Evolutionary conservation across 2,329 filamentous ascomycete genomes (phyloP), one percentile per base, ranked within the genome.

Genomic region (Westerdykella ornata): DNA sequence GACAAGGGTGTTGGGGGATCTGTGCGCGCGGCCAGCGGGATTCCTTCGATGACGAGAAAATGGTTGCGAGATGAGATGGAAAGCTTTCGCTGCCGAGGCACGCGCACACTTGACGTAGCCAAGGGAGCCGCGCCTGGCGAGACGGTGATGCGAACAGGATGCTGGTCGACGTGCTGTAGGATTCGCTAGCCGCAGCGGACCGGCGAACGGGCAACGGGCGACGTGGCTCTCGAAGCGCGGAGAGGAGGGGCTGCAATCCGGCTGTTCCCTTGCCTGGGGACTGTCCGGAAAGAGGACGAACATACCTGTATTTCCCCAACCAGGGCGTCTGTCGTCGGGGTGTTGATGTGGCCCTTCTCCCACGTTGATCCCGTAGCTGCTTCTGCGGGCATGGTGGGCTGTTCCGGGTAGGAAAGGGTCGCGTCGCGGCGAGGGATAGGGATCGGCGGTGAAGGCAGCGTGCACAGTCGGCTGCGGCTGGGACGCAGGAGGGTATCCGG

Each of bases 351-450:
- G 40, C 7, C 51, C 54, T 41, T 65, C 61, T 47, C 62, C 52
- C 20, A 49, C 58, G 39, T 54, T 52, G 7, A 56, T 39, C 33
- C 66, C 68, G 46, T 70, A 64, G 52, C 70, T 71, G 42, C 57
- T 65, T 52, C 62, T 59, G 39, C 70, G 63, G 36, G 28, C 52
- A 46, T 65, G 63, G 31, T 56, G 55, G 20, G 66, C 58, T 29
- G 64, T 48, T 15, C 47, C 38, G 5, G 69, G 66, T 30, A 71
- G 54, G 53, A 74, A 74, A 9, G 71, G 68, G 49, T 74, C 71
- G 59, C 68, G 67, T 43, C 63, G 67, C 37, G 66, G 58, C 42
- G 71, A 64, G 4, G 69, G 65, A 46, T 74, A 73, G 16, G 71
- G 68, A 48, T 74, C 72, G 41, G 51, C 44, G 20, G 66, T 54